Evolutionary conservation across 2,329 filamentous ascomycete species (phyloP).

Genomic region (Aureobasidium uvarum): DNA sequence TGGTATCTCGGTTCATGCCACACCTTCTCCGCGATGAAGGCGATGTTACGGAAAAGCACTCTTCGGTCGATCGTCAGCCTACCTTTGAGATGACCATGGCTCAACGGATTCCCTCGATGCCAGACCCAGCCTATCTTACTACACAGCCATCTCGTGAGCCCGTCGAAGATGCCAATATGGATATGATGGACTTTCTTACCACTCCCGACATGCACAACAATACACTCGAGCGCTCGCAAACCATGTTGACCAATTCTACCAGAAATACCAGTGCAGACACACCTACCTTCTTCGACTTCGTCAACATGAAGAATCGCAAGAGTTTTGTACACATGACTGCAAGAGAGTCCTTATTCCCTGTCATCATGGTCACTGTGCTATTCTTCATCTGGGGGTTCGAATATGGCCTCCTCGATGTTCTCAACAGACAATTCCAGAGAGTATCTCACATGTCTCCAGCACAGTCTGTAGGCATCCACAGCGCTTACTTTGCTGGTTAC

Average conservation of each 20-base stretch:
- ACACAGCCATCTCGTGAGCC: constrained; percentile 21
- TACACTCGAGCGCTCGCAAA: constrained; percentile 34
- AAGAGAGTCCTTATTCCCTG: constrained; percentile 67
- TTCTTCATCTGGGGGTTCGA: constrained; percentile 91
- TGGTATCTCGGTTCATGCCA: constrained; percentile 65
- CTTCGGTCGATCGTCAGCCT: constrained; percentile 27
- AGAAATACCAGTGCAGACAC: constrained; percentile 38
- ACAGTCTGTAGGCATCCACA: constrained; percentile 66
- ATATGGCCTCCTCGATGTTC: constrained; percentile 78
- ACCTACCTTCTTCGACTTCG: constrained; percentile 70
- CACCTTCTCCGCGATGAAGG: constrained; percentile 53
- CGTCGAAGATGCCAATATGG: constrained; percentile 34
- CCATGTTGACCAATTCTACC: constrained; percentile 43
- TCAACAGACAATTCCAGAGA: constrained; percentile 68
- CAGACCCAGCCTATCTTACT: constrained; percentile 5
- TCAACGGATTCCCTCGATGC: constrained; percentile 34
- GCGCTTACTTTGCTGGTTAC: constrained; percentile 70
- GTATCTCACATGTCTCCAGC: constrained; percentile 61
- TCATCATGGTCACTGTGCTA: constrained; percentile 71
- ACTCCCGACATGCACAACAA: constrained; percentile 44
- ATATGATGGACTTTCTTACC: constrained; percentile 56
- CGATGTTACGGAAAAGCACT: constrained; percentile 38
- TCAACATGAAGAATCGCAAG: constrained; percentile 67
- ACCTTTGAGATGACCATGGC: constrained; percentile 31
- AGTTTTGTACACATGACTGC: constrained; percentile 66